Evolutionary conservation across 2,329 filamentous ascomycete genomes (phyloP).

Genomic region (Monilinia fructigena): DNA sequence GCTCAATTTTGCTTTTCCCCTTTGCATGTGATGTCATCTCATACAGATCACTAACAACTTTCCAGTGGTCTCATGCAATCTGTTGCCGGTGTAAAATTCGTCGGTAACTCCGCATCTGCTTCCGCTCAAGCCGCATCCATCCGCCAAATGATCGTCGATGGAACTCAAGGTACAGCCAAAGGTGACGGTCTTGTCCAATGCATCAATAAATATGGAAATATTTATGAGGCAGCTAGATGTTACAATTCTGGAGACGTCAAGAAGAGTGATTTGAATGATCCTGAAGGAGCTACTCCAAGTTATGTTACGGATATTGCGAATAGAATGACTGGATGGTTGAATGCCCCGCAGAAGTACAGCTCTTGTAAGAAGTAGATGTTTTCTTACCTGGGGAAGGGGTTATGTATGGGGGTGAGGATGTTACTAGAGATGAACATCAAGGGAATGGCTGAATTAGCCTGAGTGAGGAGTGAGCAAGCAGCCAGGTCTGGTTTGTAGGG

Average conservation of each 20-base stretch:
- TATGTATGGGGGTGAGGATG: no score
- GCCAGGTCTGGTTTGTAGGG: not conserved
- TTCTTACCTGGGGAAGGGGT: not conserved
- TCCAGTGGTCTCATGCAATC: conserved; percentile 36
- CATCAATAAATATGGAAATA: conserved; percentile 36
- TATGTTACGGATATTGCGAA: conserved; percentile 40
- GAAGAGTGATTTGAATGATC: conserved; percentile 33
- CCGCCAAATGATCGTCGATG: conserved; percentile 38
- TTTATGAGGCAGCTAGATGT: conserved; percentile 36
- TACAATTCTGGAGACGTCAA: conserved; percentile 39
- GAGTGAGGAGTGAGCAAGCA: not conserved
- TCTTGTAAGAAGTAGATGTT: conserved; percentile 12
- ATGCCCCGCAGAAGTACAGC: conserved; percentile 10
- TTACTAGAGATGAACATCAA: not conserved
- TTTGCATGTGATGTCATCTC: not conserved
- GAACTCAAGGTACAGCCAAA: conserved; percentile 35
- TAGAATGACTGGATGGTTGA: conserved; percentile 26
- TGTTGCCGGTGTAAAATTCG: conserved; percentile 30
- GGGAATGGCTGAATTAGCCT: not conserved
- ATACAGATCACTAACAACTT: not conserved
- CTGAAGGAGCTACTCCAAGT: conserved; percentile 33
- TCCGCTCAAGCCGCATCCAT: conserved; percentile 31
- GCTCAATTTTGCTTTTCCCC: not conserved
- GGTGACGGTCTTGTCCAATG: conserved; percentile 35
- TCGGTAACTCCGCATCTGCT: conserved; percentile 28